Evolutionary conservation across 305 asterid species (phyloP).

Genomic region (Petunia hybrid): DNA sequence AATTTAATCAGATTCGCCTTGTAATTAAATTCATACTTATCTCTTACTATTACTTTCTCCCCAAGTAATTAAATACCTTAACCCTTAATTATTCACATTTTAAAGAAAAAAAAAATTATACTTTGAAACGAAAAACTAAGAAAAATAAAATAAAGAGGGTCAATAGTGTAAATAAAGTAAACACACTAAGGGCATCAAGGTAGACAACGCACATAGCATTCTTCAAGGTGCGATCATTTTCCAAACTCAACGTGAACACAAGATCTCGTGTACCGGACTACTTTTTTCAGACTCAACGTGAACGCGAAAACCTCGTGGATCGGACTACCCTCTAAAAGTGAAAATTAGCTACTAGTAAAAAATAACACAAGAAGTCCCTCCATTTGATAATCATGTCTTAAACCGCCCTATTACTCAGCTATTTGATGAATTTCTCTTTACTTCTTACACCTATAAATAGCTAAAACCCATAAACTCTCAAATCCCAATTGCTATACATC

Average conservation of each 20-base stretch:
- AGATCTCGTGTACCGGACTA: too few species aligned
- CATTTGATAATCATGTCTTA: constrained; percentile 46
- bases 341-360: not conserved
- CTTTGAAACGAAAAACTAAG: too few species aligned
- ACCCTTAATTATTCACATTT: too few species aligned
- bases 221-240: too few species aligned
- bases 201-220: too few species aligned
- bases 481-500: constrained; percentile 27
- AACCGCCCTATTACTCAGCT: constrained; percentile 39
- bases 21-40: not conserved
- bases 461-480: constrained; percentile 8
- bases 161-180: not conserved
- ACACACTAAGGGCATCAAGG: not conserved
- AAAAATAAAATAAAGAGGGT: not conserved
- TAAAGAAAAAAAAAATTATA: not conserved
- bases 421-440: constrained; percentile 12
- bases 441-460: constrained; percentile 22
- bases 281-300: too few species aligned
- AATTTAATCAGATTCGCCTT: not conserved
- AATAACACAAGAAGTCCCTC: constrained; percentile 30
- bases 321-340: not conserved
- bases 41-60: not conserved
- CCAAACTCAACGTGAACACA: too few species aligned
- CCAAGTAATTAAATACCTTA: not conserved
- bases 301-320: too few species aligned